Evolutionary conservation across 164 flowering plant species (phyloP).

Genomic region (Echeveria elegans): DNA sequence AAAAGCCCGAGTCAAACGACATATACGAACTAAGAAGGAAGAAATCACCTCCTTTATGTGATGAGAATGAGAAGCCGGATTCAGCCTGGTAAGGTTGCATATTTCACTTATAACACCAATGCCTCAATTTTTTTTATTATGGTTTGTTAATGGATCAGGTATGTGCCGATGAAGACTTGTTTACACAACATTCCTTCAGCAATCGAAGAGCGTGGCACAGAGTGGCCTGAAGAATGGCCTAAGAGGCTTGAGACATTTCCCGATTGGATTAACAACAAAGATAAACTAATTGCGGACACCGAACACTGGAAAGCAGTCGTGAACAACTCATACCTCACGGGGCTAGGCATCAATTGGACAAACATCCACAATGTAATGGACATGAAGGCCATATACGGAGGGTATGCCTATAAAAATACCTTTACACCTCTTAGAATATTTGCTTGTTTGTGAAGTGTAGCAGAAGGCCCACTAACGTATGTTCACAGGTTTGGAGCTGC

Average conservation of each 20-base stretch:
- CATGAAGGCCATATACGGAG: slow-evolving; percentile 77
- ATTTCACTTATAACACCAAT: neutral
- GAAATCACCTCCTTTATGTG: slow-evolving; percentile 78
- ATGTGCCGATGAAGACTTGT: slow-evolving; percentile 63
- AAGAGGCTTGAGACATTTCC: slow-evolving; percentile 75
- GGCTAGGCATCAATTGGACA: slow-evolving; percentile 90
- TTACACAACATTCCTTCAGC: slow-evolving; percentile 69
- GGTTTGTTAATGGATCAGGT: slow-evolving; percentile 35
- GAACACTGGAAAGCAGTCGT: slow-evolving; percentile 77
- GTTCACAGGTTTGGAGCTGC: slow-evolving; percentile 84
- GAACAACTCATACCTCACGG: slow-evolving; percentile 68
- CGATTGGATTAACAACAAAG: slow-evolving; percentile 70
- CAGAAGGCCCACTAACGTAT: neutral
- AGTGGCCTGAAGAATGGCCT: slow-evolving; percentile 99
- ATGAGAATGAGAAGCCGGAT: slow-evolving; percentile 85
- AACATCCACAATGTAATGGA: slow-evolving; percentile 72
- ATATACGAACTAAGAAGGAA: slow-evolving; percentile 77
- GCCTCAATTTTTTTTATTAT: neutral
- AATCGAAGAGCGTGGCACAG: slow-evolving; percentile 79
- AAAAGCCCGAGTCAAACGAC: slow-evolving; percentile 82
- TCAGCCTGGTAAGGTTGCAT: slow-evolving; percentile 59
- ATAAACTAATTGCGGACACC: slow-evolving; percentile 51
- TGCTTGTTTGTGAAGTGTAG: no score
- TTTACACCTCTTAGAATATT: no score
- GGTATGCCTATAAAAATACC: neutral